These are phyloP conservation scores for Phytophthora fragariaefolia DNA, from an alignment of 352 stramenopile genomes.

Conservation along the genomic window DNA sequence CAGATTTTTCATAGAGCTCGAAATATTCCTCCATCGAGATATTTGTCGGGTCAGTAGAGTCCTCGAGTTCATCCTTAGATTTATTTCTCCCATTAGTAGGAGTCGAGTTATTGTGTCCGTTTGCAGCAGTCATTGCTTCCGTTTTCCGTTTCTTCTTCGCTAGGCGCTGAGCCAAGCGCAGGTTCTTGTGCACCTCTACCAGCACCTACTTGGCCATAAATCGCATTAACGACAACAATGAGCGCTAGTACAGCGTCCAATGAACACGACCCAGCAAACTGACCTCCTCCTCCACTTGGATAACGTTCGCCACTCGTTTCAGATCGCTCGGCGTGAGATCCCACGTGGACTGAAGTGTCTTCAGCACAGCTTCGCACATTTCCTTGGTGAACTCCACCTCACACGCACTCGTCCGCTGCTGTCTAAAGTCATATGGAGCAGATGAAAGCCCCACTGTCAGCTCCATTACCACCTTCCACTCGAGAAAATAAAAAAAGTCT, in stretches of 20 bases:
- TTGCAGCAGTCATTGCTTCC: constrained; percentile 23
- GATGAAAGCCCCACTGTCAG: not conserved
- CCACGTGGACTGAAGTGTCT: constrained; percentile 73
- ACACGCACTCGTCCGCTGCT: constrained; percentile 67
- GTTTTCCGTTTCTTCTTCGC: constrained; percentile 51
- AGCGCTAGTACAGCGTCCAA: not conserved
- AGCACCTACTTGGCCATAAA: constrained; percentile 45
- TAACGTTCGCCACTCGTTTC: constrained; percentile 62
- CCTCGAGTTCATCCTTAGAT: constrained; percentile 2
- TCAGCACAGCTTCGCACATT: constrained; percentile 70
- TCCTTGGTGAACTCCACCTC: constrained; percentile 82
- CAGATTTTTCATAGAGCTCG: constrained; percentile 60
- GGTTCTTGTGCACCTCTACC: constrained; percentile 69
- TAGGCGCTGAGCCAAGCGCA: constrained; percentile 42
- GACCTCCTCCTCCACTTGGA: constrained; percentile 67
- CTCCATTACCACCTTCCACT: not conserved
- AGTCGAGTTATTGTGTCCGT: constrained; percentile 9
- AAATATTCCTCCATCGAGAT: constrained; percentile 51
- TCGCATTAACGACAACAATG: not conserved
- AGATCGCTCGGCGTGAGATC: constrained; percentile 66
- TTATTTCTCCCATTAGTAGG: not conserved
- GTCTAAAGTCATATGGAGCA: constrained; percentile 33
- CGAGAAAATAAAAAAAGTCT: constrained; percentile 7
- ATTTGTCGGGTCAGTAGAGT: constrained; percentile 14
- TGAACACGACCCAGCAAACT: not conserved